Base-by-base conservation (phyloP, 2,329 filamentous ascomycete genomes). In the Pseudopithomyces chartarum region DNA sequence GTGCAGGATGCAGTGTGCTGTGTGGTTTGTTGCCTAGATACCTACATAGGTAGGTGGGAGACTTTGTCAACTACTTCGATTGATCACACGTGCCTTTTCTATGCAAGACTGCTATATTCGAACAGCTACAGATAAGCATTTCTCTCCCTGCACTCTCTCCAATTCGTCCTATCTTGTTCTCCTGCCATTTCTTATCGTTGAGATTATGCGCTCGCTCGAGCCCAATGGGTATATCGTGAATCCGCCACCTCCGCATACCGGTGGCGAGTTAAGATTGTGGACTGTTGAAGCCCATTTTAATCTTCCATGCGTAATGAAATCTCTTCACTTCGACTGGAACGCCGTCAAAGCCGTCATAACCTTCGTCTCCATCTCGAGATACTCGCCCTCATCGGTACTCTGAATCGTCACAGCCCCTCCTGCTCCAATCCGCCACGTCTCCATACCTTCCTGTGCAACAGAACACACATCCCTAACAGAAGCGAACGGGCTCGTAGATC, bases 361-460 rank as follows among this genome's bases (percentile, higher is more conserved):
- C 65, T 79, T 79, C 46, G 70, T 69, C 40, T 71, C 54, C 91
- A 97, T 96, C 81, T 97, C 92, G 57, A 94, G 90, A 76, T 87
- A 88, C 80, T 97, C 92, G 1, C 87, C 91, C 58, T 88, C 83
- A 0, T 89, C 81, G 6, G 89, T 90, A 71, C 91, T 96, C 52
- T 96, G 78, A 20, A 87, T 88, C 4, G 93, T 97, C 13, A 97
- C 88, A 0, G 92, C 93, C 0, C 92, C 92, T 0, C 93, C 92
- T 3, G 92, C 93, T 3, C 92, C 93, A 33, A 96, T 85, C 36
- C 86, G 85, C 92, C 92, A 97, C 17, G 62, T 67, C 8, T 63
- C 63, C 2, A 61, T 68, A 10, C 39, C 42, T 22, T 23, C 38
- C 4, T 17, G 38, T 6, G 38, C 19, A 15, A 8, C 10, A 20